Evolutionary conservation across 1,139 yeast species (phyloP).

Genomic region (Hyphopichia khmerensis): DNA sequence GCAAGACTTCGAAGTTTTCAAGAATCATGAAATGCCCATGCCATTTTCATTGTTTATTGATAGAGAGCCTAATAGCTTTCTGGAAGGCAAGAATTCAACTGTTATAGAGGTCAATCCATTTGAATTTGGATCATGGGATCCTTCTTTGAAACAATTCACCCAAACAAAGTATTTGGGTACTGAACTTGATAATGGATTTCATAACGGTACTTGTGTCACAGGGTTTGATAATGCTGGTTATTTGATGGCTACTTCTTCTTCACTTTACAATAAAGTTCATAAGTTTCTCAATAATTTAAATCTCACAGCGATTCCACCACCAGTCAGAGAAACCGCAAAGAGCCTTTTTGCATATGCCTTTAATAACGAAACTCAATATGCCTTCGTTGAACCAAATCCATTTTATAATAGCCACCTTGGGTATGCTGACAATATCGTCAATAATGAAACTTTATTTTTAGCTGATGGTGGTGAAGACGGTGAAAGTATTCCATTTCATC

Average conservation of each 20-base stretch:
- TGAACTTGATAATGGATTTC: constrained; percentile 53
- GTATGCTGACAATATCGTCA: constrained; percentile 21
- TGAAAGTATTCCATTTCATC: constrained; percentile 40
- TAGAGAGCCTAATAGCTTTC: constrained; percentile 63
- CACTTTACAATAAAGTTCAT: constrained; percentile 70
- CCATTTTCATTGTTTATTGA: constrained; percentile 80
- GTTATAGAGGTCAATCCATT: constrained; percentile 77
- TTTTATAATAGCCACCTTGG: constrained; percentile 47
- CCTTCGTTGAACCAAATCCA: constrained; percentile 53
- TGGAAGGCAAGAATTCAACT: constrained; percentile 68
- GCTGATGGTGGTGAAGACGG: constrained; percentile 48
- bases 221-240: constrained; percentile 88
- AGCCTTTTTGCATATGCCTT: constrained; percentile 45
- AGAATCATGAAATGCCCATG: constrained; percentile 69
- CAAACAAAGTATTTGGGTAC: constrained; percentile 75
- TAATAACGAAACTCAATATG: constrained; percentile 41
- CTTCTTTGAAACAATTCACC: constrained; percentile 64
- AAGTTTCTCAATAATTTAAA: no score
- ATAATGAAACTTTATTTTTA: constrained; percentile 36
- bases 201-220: constrained; percentile 48
- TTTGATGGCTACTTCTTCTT: constrained; percentile 77
- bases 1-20: constrained; percentile 52
- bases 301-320: constrained; percentile 54
- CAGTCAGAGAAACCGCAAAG: constrained; percentile 14
- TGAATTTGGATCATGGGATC: constrained; percentile 91